Conservation (phyloP, 78 protist genomes). For the Dictyostelium capitatum region DNA sequence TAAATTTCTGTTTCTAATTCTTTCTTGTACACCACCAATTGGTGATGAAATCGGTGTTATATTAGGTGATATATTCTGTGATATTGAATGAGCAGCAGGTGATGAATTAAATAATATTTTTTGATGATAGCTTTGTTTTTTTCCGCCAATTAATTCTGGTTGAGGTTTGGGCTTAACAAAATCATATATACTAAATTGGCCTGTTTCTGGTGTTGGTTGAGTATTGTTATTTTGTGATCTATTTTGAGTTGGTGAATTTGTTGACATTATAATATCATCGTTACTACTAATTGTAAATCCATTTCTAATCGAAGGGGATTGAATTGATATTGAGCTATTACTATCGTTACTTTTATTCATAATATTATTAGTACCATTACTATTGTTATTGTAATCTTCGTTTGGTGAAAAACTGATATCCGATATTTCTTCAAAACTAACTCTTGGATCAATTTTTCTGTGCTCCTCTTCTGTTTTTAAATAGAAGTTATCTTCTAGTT, state of each 20-base stretch:
- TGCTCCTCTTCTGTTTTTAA: slow-evolving; percentile 35
- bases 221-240: not conserved
- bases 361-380: not conserved
- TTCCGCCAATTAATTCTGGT: not conserved
- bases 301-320: not conserved
- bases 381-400: not conserved
- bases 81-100: not conserved
- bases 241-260: not conserved
- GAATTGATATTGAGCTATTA: not conserved
- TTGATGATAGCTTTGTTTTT: not conserved
- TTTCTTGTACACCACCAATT: not conserved
- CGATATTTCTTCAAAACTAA: not conserved
- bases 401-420: slow-evolving; percentile 1
- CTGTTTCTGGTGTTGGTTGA: not conserved
- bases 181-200: not conserved
- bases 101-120: not conserved
- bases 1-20: not conserved
- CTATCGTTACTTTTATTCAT: not conserved
- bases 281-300: not conserved
- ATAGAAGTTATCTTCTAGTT: not conserved
- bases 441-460: slow-evolving; percentile 20
- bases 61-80: not conserved
- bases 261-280: not conserved
- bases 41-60: slow-evolving; percentile 22
- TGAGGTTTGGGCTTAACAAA: not conserved